Conservation (phyloP, 352 stramenopile genomes). For the Globisporangium canariense region DNA sequence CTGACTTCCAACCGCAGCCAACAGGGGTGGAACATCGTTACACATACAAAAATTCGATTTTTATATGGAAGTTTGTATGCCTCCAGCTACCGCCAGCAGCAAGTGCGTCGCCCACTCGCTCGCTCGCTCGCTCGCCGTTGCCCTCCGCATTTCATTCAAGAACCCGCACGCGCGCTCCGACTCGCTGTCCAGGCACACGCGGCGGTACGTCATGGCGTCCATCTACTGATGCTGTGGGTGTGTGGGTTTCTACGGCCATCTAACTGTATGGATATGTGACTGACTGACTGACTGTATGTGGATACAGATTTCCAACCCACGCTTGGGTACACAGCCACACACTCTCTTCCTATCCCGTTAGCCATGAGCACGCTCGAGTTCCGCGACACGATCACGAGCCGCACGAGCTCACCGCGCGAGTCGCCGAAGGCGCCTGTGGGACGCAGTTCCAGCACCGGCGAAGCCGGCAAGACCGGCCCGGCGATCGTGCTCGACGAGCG, state of each 20-base stretch:
- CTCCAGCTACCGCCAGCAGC: not conserved
- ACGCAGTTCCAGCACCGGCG: constrained; percentile 16
- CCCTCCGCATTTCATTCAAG: constrained; percentile 1
- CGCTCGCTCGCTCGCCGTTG: not conserved
- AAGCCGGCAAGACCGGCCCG: constrained; percentile 21
- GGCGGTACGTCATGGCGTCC: constrained; percentile 2
- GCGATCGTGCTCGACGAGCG: constrained; percentile 57
- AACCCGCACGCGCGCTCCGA: constrained; percentile 1
- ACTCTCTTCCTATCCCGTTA: not conserved
- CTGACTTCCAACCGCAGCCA: constrained; percentile 6
- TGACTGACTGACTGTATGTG: not conserved
- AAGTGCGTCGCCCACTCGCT: not conserved
- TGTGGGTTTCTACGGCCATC: not conserved
- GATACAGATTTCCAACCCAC: not conserved
- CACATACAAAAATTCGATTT: not conserved
- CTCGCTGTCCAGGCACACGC: not conserved
- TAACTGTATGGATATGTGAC: not conserved
- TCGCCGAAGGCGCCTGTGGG: not conserved
- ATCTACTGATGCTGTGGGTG: not conserved
- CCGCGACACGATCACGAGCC: constrained; percentile 7
- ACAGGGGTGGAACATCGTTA: constrained; percentile 6
- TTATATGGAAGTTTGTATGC: constrained; percentile 10
- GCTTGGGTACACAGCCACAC: constrained; percentile 6
- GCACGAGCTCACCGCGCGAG: constrained; percentile 2
- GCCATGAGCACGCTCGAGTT: constrained; percentile 16